A percentile compares a stretch with the other conserved stretches of the same genome.
Evolutionary conservation across 192 early-diverging fungal species (phyloP).

Genomic region (Piromyces finnis): DNA sequence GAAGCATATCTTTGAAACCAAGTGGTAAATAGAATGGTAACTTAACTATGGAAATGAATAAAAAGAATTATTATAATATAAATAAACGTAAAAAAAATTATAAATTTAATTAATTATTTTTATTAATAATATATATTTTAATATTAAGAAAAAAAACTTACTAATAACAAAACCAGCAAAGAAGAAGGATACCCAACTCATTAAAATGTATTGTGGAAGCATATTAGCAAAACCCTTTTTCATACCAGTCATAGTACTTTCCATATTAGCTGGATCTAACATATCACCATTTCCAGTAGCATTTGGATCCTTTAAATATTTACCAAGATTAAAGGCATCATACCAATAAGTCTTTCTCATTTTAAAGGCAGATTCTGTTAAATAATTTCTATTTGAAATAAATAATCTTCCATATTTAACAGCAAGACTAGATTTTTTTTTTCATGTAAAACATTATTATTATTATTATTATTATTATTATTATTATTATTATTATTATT

Average conservation of each 20-base stretch:
- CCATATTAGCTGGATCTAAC: slow-evolving; percentile 83
- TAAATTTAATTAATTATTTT: not conserved
- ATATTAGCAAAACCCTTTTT: slow-evolving; percentile 96
- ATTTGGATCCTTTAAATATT: slow-evolving; percentile 72
- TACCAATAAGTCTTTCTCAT: slow-evolving; percentile 51
- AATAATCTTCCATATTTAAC: slow-evolving; percentile 48
- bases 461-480: too few species aligned
- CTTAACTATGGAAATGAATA: slow-evolving; percentile 48
- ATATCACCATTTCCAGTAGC: slow-evolving; percentile 31
- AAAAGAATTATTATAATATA: not conserved
- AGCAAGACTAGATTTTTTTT: slow-evolving; percentile 15
- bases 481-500: too few species aligned
- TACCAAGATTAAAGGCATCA: slow-evolving; percentile 60
- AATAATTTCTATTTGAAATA: slow-evolving; percentile 33
- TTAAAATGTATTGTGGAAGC: slow-evolving; percentile 95
- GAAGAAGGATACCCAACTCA: slow-evolving; percentile 98
- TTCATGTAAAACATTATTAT: not conserved
- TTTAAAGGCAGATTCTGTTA: slow-evolving; percentile 53
- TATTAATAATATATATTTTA: not conserved
- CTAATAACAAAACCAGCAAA: slow-evolving; percentile 93
- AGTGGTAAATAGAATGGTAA: slow-evolving; percentile 90
- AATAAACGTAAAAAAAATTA: not conserved
- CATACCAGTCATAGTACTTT: slow-evolving; percentile 93
- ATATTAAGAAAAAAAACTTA: slow-evolving; percentile 16
- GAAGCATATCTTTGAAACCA: slow-evolving; percentile 95